Base-by-base conservation (phyloP, 2,329 filamentous ascomycete species). In the Phyllosticta capitalensis region DNA sequence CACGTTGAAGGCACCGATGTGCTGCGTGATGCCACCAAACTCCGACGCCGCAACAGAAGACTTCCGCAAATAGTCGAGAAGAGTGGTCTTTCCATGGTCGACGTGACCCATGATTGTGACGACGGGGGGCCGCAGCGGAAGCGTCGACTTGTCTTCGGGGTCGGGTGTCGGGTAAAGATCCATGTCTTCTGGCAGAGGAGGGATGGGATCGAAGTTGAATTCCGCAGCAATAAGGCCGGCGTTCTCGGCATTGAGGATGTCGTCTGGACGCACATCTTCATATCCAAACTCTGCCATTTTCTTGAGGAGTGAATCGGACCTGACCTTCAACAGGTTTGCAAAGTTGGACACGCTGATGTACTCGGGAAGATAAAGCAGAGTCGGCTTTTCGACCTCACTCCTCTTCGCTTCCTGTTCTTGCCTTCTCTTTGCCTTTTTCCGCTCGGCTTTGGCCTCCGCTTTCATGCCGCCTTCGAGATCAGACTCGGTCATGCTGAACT, bases 91-190 rank as follows among this genome's bases (percentile, higher is more conserved):
- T 58, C 94, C 94, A 72, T 99, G 94, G 71, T 99, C 95, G 66
- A 99, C 94, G 65, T 99, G 94, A 2, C 94, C 94, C 95, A 99
- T 99, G 68, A 99, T 99, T 0, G 95, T 97, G 48, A 99, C 92
- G 38, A 99, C 90, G 0, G 94, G 95, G 7, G 94, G 92, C 17
- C 95, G 84, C 33, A 78, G 74, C 1, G 91, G 90, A 7, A 96
- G 74, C 14, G 73, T 66, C 0, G 87, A 83, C 54, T 78, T 81
- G 71, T 92, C 89, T 67, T 85, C 85, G 9, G 57, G 68, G 61
- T 58, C 68, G 61, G 84, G 83, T 24, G 80, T 76, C 1, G 90
- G 86, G 10, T 86, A 83, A 22, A 99, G 75, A 71, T 99, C 92
- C 52, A 84, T 78, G 53, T 87, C 84, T 19, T 75, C 71, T 70